Base-by-base conservation (phyloP, 108 stramenopile species). In the Stephanodiscus triporus region DNA sequence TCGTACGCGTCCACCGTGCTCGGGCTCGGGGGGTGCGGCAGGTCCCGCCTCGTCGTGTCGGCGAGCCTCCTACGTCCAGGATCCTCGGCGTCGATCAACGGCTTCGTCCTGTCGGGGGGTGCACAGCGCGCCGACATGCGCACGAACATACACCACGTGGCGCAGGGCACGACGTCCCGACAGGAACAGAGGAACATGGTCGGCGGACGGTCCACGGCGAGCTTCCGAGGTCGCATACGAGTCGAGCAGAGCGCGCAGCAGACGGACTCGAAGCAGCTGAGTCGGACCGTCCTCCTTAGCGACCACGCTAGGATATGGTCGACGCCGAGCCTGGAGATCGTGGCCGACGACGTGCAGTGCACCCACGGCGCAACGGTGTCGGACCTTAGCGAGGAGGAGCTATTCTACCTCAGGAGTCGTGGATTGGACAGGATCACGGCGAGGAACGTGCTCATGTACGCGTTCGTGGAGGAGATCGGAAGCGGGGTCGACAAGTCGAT, bases 331-430 rank as follows among this genome's bases (percentile, higher is more conserved):
- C 81, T 98, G 70, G 96, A 97, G 70, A 97, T 98, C 63, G 91
- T 96, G 77, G 96, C 97, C 10, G 96, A 97, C 74, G 94, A 98
- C 85, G 96, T 98, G 16, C 78, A 87, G 72, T 98, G 97, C 78
- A 90, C 94, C 17, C 97, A 98, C 78, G 97, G 97, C 19, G 94
- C 96, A n/a, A 97, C 97, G 14, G 87, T 98, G 58, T 91, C 92
- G 19, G 97, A 98, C 84, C 80, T 98, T 70, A 86, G 88, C 37
- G 97, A 98, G 76, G 96, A 98, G 72, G 91, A 92, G 76, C 73
- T 97, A 49, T 98, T 98, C 72, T 98, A 97, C 75, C 83, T 98
- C 37, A 81, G 91, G 63, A 81, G 91, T 58, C 86, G 97, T 36
- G 96, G 96, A 5, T 64, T 98, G 29, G 95, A 92, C 76, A 81